Evolutionary conservation across 371 early-diverging fungal species (phyloP).

Genomic region (Chytridium lagenaria): DNA sequence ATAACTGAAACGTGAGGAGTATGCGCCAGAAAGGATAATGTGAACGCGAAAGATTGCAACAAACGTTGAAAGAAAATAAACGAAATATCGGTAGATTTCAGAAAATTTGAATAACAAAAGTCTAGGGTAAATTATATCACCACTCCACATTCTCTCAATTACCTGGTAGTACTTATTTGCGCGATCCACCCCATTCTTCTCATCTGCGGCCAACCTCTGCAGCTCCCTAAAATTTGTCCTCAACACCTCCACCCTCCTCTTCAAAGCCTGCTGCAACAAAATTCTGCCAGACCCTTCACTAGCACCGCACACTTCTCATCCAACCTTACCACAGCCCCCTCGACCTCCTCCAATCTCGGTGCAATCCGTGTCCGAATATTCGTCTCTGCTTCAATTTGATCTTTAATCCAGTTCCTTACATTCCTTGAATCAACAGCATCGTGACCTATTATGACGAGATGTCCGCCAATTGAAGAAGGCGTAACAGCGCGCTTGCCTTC

Average conservation of each 20-base stretch:
- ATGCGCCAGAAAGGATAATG: no score
- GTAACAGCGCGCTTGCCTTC: background rate
- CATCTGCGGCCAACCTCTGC: background rate
- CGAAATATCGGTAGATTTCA: no score
- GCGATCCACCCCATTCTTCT: background rate
- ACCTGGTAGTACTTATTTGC: slow-evolving; percentile 1
- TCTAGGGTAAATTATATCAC: no score
- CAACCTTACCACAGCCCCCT: background rate
- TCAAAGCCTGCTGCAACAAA: background rate
- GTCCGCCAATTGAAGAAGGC: background rate
- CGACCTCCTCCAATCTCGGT: slow-evolving; percentile 2
- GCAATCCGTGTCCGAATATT: background rate
- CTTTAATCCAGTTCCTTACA: background rate
- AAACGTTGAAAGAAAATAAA: no score
- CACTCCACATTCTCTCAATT: no score
- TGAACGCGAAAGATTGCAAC: no score
- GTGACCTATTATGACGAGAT: slow-evolving; percentile 17
- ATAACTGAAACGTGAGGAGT: no score
- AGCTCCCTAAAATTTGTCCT: background rate
- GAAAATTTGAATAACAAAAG: no score
- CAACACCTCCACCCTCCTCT: background rate
- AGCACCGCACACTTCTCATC: background rate
- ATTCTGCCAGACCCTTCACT: slow-evolving; percentile 9
- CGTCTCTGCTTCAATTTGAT: background rate
- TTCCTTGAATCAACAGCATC: slow-evolving; percentile 6